Percentiles rank a stretch among this genome's conserved stretches.
Evolutionary conservation across 345 rosid species (phyloP).

Genomic region (Physaria fendleri): DNA sequence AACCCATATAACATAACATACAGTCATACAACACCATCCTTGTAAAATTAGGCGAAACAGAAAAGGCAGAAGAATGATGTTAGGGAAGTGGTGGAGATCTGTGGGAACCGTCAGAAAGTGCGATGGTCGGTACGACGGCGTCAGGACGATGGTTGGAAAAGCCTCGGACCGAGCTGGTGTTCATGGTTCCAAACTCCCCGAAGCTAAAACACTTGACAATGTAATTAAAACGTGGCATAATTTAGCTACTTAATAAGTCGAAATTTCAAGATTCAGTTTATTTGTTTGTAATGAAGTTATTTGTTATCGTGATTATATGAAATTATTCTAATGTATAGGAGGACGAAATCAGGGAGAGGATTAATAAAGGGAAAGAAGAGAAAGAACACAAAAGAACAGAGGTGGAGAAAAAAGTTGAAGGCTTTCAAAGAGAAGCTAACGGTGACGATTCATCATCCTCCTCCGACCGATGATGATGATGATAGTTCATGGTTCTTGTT

Average conservation of each 20-base stretch:
- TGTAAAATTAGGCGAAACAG: background rate
- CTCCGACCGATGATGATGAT: background rate
- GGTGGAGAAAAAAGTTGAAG: slow-evolving; percentile 11
- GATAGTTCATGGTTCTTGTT: background rate
- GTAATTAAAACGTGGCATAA: background rate
- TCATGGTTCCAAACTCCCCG: slow-evolving; percentile 21
- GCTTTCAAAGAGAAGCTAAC: slow-evolving; percentile 1
- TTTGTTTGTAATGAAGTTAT: background rate
- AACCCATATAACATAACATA: background rate
- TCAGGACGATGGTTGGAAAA: slow-evolving; percentile 28
- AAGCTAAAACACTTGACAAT: slow-evolving; percentile 23
- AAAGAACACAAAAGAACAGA: slow-evolving; percentile 11
- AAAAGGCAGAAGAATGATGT: background rate
- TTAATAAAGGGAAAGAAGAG: slow-evolving; percentile 16
- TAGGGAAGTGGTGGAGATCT: slow-evolving; percentile 12
- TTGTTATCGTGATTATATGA: background rate
- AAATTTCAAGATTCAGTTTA: background rate
- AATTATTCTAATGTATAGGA: background rate
- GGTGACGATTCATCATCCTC: background rate
- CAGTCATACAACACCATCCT: background rate
- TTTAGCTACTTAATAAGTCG: background rate
- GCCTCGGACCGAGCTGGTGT: slow-evolving; percentile 29
- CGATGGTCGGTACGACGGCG: background rate
- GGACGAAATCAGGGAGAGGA: slow-evolving; percentile 23
- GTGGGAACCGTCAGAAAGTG: background rate